Conservation (phyloP, 257 asterid genomes). For the Solanum chilense region DNA sequence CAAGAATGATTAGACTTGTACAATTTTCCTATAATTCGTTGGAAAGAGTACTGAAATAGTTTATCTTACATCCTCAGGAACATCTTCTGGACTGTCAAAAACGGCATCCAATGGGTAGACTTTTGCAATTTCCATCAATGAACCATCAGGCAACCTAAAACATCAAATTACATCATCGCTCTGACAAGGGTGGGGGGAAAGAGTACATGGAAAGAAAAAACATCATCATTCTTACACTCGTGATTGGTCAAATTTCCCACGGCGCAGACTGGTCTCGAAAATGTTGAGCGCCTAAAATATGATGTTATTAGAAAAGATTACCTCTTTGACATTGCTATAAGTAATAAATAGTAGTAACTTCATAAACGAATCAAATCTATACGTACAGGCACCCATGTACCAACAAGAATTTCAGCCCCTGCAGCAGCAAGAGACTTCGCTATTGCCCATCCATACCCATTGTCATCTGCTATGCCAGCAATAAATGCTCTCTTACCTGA, state of each 20-base stretch:
- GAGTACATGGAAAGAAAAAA: neutral
- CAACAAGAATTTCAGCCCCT: conserved; percentile 45
- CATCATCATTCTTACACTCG: conserved; percentile 43
- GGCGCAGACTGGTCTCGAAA: conserved; percentile 1
- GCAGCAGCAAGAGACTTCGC: conserved; percentile 6
- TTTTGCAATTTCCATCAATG: conserved; percentile 84
- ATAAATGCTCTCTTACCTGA: conserved; percentile 80
- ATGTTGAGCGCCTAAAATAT: neutral
- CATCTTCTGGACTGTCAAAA: conserved; percentile 82
- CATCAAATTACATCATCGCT: neutral
- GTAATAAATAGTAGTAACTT: neutral
- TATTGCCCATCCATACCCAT: conserved; percentile 6
- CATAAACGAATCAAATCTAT: neutral
- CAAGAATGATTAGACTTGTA: neutral
- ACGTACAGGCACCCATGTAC: conserved; percentile 99
- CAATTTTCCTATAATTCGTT: neutral
- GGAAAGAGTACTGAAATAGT: neutral
- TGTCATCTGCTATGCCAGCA: conserved; percentile 3
- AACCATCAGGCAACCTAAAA: conserved; percentile 91
- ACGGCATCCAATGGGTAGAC: conserved; percentile 95
- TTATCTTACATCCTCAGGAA: conserved; percentile 82
- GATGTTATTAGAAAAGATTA: neutral
- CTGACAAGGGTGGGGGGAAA: neutral
- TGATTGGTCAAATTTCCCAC: conserved; percentile 74
- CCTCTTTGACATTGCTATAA: neutral